These are phyloP conservation scores for Cladorrhinum samala DNA, from an alignment of 495 filamentous ascomycete genomes.

Conservation along the genomic window DNA sequence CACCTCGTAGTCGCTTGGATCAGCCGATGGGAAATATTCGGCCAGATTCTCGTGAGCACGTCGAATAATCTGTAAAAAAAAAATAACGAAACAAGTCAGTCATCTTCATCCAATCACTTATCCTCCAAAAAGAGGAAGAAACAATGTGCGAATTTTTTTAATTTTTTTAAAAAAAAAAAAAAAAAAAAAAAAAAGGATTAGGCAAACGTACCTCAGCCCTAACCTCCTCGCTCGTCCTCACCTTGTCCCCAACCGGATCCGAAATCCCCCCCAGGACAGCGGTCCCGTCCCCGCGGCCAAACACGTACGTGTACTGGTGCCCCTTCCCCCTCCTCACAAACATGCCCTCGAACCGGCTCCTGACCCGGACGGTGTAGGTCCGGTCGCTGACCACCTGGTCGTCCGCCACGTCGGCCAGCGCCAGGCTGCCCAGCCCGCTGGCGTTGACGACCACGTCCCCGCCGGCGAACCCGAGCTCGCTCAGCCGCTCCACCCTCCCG, in stretches of 20 bases:
- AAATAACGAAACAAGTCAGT: not conserved
- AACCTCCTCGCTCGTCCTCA: not conserved
- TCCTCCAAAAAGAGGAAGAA: too few relatives aligned
- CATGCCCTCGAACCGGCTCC: conserved; percentile 4
- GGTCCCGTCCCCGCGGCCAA: conserved; percentile 15
- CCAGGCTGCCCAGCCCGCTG: conserved; percentile 2
- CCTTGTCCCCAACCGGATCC: not conserved
- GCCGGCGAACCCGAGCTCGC: conserved; percentile 8
- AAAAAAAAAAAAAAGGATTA: not conserved
- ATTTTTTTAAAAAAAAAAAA: too few relatives aligned
- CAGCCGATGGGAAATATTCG: conserved; percentile 7
- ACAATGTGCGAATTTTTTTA: too few relatives aligned
- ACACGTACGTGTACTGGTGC: conserved; percentile 11
- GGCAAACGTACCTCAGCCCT: not conserved
- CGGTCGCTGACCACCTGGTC: conserved; percentile 7
- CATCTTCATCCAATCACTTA: not conserved
- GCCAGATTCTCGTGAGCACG: conserved; percentile 9
- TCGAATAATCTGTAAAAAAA: conserved; percentile 13
- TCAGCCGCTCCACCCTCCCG: conserved; percentile 10
- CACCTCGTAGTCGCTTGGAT: conserved; percentile 4
- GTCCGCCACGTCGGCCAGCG: conserved; percentile 14
- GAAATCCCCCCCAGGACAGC: conserved; percentile 15
- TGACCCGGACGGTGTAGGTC: conserved; percentile 9
- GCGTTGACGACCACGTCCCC: conserved; percentile 14
- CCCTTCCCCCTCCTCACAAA: conserved; percentile 3